These are phyloP conservation scores for Neltuma alba DNA, from an alignment of 306 rosid species.

Conservation along the genomic window DNA sequence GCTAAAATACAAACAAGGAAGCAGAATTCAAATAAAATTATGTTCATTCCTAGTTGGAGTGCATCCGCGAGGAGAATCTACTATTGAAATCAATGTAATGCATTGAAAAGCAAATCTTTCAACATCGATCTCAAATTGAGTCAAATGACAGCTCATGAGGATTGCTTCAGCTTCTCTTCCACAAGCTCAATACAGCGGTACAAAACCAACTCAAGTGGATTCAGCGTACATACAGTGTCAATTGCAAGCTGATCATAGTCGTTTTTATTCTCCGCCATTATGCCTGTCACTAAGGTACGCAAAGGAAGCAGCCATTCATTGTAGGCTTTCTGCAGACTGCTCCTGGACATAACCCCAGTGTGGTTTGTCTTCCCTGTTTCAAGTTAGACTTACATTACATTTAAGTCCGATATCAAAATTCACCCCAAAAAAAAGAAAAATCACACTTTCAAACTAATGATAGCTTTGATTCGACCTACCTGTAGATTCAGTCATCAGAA, in stretches of 20 bases:
- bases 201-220: conserved; percentile 84
- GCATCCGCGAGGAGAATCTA: conserved; percentile 6
- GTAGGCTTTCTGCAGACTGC: conserved; percentile 44
- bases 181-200: conserved; percentile 89
- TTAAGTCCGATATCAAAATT: conserved; percentile 4
- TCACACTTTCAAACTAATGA: neutral
- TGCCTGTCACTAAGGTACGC: conserved; percentile 47
- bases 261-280: conserved; percentile 41
- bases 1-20: neutral
- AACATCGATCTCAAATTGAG: neutral
- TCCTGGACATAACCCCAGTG: conserved; percentile 56
- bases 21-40: neutral
- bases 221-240: conserved; percentile 60
- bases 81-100: neutral
- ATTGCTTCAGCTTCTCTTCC: conserved; percentile 66
- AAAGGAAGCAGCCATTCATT: conserved; percentile 56
- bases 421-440: neutral
- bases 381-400: neutral
- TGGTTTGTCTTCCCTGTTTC: conserved; percentile 69
- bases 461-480: conserved; percentile 49
- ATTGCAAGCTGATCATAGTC: conserved; percentile 48
- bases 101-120: neutral
- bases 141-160: conserved; percentile 12
- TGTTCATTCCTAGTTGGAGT: neutral
- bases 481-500: conserved; percentile 75